Conservation (phyloP, 1,284 basidiomycete species). For the Amylostereum areolatum region DNA sequence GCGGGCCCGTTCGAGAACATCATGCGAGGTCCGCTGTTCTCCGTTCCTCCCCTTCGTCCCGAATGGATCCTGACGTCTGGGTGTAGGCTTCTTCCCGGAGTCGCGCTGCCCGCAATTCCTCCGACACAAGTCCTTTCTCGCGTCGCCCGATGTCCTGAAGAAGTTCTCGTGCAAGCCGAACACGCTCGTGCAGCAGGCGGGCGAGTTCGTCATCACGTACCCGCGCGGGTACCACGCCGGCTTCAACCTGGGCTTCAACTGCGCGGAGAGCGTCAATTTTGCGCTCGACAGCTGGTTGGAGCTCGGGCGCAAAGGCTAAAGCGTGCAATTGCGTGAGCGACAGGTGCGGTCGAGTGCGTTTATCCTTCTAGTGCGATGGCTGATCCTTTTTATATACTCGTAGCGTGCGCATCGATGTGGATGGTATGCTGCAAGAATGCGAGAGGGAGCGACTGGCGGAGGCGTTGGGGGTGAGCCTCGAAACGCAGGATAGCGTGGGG, state of each 20-base stretch:
- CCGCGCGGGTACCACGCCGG: conserved; percentile 94
- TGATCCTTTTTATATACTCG: background rate
- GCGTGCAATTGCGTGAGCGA: conserved; percentile 80
- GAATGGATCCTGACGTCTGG: conserved; percentile 5
- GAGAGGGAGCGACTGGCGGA: conserved; percentile 34
- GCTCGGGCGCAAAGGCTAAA: conserved; percentile 78
- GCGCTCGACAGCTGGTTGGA: conserved; percentile 95
- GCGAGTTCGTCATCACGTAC: conserved; percentile 96
- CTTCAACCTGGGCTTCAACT: conserved; percentile 97
- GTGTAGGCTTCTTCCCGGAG: conserved; percentile 77
- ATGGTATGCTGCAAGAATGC: conserved; percentile 66
- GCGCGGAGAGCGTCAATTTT: conserved; percentile 97
- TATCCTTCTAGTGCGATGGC: background rate
- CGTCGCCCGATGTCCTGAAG: conserved; percentile 80
- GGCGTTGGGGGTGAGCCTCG: conserved; percentile 6
- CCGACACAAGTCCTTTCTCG: conserved; percentile 94
- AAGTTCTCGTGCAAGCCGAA: conserved; percentile 84
- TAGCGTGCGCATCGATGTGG: conserved; percentile 90
- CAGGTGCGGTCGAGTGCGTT: conserved; percentile 48
- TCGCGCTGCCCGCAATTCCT: conserved; percentile 92
- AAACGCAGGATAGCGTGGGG: background rate
- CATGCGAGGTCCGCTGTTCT: conserved; percentile 67
- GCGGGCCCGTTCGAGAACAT: conserved; percentile 74
- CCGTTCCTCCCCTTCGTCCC: background rate
- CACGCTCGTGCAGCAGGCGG: conserved; percentile 81